Evolutionary conservation across 2,329 filamentous ascomycete genomes (phyloP).

Genomic region (Clarireedia hainanense): DNA sequence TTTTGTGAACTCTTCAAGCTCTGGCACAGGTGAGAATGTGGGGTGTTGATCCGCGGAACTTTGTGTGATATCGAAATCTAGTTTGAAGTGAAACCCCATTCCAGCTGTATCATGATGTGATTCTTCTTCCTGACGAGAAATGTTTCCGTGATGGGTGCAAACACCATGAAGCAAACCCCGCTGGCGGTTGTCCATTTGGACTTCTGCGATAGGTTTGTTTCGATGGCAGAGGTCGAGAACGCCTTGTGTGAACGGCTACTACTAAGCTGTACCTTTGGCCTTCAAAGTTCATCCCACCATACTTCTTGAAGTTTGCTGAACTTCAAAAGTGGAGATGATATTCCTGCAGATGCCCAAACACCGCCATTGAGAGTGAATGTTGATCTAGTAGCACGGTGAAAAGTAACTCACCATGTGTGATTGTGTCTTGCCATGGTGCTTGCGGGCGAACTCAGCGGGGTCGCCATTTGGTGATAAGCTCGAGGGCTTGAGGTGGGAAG

Average conservation of each 20-base stretch:
- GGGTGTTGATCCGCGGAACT: not conserved
- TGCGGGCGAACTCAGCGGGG: constrained; percentile 44
- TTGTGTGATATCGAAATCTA: not conserved
- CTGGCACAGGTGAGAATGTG: not conserved
- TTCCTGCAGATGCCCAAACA: not conserved
- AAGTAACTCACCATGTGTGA: constrained; percentile 70
- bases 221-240: not conserved
- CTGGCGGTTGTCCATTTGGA: not conserved
- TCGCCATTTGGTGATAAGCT: constrained; percentile 31
- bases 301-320: not conserved
- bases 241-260: not conserved
- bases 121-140: constrained; percentile 1
- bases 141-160: constrained; percentile 13
- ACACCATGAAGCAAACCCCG: constrained; percentile 15
- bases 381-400: not conserved
- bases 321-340: not conserved
- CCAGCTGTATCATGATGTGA: constrained; percentile 5
- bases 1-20: not conserved
- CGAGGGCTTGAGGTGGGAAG: constrained; percentile 65
- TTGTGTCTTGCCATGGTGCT: constrained; percentile 78
- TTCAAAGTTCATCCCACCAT: not conserved
- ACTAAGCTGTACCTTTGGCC: not conserved
- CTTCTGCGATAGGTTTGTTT: not conserved
- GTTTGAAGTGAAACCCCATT: not conserved
- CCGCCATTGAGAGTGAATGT: not conserved